These are phyloP conservation scores for Colletotrichum endophyticum DNA, from an alignment of 2,329 filamentous ascomycete species.

Conservation along the genomic window DNA sequence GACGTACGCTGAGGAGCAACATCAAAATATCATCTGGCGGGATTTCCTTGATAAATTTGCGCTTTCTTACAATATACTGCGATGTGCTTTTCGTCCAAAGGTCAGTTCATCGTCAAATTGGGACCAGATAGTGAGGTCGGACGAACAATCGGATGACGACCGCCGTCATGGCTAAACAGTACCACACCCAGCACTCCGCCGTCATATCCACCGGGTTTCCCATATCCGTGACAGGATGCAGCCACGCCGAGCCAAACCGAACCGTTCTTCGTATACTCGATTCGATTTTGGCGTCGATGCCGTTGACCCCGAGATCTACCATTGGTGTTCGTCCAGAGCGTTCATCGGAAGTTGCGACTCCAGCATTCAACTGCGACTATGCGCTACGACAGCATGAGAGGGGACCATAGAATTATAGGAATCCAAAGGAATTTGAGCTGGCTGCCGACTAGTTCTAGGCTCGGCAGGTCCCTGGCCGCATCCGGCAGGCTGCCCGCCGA, in stretches of 20 bases:
- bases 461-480: not conserved
- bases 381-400: not conserved
- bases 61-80: conserved; percentile 7
- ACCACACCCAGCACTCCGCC: conserved; percentile 16
- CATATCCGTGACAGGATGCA: not conserved
- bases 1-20: not conserved
- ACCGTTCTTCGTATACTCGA: not conserved
- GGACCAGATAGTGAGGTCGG: not conserved
- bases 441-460: not conserved
- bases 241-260: not conserved
- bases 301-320: not conserved
- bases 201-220: not conserved
- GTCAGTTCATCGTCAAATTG: not conserved
- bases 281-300: not conserved
- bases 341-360: not conserved
- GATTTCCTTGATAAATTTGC: conserved; percentile 3
- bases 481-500: not conserved
- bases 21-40: conserved; percentile 13
- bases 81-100: not conserved
- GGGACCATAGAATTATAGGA: not conserved
- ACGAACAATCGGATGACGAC: conserved; percentile 9
- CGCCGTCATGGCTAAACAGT: not conserved
- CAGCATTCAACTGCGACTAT: not conserved
- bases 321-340: not conserved
- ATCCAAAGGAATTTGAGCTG: not conserved